A percentile compares a stretch with the other conserved stretches of the same genome.
These are phyloP conservation scores for Asparagopsis taxiformis DNA, from an alignment of 31 red algal species.

Conservation along the genomic window DNA sequence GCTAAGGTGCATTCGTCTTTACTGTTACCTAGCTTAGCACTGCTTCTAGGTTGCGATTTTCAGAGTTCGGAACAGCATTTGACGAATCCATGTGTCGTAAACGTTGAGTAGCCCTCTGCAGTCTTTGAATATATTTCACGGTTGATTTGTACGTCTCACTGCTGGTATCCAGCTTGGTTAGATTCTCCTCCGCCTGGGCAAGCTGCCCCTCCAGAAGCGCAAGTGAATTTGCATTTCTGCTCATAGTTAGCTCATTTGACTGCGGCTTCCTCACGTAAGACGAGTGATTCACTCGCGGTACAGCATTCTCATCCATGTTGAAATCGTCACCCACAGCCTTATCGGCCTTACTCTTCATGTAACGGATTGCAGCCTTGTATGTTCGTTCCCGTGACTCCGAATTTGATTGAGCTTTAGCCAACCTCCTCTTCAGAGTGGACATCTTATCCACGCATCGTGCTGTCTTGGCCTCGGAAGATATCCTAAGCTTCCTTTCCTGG, in stretches of 20 bases:
- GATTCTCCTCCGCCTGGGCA: neutral
- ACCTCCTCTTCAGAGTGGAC: constrained; percentile 39
- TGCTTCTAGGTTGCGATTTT: constrained; percentile 4
- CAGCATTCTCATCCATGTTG: constrained; percentile 42
- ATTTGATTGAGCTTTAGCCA: constrained; percentile 23
- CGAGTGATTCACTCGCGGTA: constrained; percentile 7
- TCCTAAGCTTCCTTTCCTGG: constrained; percentile 41
- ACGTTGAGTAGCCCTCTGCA: constrained; percentile 20
- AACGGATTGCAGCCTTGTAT: constrained; percentile 75
- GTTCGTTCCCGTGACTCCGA: constrained; percentile 61
- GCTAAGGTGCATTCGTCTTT: neutral
- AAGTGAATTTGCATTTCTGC: neutral
- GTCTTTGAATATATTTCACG: constrained; percentile 1
- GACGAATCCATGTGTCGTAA: neutral
- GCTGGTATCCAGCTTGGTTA: neutral
- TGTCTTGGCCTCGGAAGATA: constrained; percentile 35
- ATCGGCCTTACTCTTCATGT: constrained; percentile 64
- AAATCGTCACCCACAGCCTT: constrained; percentile 35
- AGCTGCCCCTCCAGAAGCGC: constrained; percentile 15
- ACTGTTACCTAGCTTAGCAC: neutral
- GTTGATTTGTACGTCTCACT: neutral
- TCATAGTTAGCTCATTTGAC: neutral
- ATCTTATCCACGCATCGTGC: constrained; percentile 46
- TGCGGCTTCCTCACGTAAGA: neutral
- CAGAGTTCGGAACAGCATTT: neutral